Percentiles rank a stretch among this genome's conserved stretches.
Evolutionary conservation across 1,139 yeast species (phyloP).

Genomic region (Blastobotrys serpentis): DNA sequence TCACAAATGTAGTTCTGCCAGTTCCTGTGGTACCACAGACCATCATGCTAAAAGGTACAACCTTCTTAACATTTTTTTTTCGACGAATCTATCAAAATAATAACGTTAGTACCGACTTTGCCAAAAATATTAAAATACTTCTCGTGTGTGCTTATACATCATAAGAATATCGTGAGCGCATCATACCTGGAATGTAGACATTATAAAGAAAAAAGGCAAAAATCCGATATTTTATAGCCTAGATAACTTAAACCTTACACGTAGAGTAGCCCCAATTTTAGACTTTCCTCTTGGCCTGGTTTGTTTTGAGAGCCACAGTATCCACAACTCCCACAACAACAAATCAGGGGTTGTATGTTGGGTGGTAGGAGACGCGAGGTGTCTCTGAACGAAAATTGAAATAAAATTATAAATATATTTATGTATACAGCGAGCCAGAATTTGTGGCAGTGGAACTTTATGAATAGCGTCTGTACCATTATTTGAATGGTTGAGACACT

Average conservation of each 20-base stretch:
- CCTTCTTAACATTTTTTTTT: constrained; percentile 77
- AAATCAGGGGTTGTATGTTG: neutral
- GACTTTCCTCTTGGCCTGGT: constrained; percentile 4
- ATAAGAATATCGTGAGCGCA: constrained; percentile 8
- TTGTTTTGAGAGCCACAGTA: constrained; percentile 11
- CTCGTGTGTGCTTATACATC: constrained; percentile 3
- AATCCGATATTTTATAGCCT: constrained; percentile 4
- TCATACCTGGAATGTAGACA: constrained; percentile 15
- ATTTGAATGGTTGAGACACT: no score
- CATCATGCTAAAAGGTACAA: constrained; percentile 75
- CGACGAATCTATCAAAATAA: constrained; percentile 42
- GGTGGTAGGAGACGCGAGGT: neutral
- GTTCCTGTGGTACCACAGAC: constrained; percentile 71
- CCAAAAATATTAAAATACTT: neutral
- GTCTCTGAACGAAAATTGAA: no score
- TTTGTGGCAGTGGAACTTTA: no score
- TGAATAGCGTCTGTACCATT: no score
- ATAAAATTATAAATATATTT: no score
- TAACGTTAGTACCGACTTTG: neutral
- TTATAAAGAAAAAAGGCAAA: constrained; percentile 9
- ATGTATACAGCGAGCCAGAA: no score
- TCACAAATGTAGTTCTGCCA: constrained; percentile 78
- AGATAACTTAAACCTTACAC: constrained; percentile 9
- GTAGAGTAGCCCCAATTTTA: constrained; percentile 1
- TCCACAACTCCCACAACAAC: neutral